Percentiles rank a stretch among this genome's conserved stretches.
Conservation (phyloP, 306 rosid genomes). For the Oemleria cerasiformis region DNA sequence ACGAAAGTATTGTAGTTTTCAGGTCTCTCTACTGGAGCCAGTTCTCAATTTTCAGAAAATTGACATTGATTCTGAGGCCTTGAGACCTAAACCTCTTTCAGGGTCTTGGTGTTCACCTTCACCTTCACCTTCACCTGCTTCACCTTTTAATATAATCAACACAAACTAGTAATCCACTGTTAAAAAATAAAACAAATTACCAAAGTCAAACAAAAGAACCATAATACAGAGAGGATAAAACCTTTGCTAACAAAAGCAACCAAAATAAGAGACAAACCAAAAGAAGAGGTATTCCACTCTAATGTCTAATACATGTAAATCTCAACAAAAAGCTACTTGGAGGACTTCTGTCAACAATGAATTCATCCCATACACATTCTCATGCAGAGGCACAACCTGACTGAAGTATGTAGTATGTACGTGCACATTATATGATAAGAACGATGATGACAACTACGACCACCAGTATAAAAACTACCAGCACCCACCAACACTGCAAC, state of each 20-base stretch:
- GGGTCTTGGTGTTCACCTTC: no score
- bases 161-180: neutral
- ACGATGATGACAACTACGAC: slow-evolving; percentile 41
- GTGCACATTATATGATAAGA: slow-evolving; percentile 40
- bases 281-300: slow-evolving; percentile 5
- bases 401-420: slow-evolving; percentile 3
- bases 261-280: neutral
- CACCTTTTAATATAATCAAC: neutral
- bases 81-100: no score
- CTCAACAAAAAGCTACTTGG: slow-evolving; percentile 7
- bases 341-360: neutral
- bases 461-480: slow-evolving; percentile 38
- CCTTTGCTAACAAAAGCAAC: neutral
- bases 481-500: slow-evolving; percentile 77
- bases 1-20: no score
- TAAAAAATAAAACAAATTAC: neutral
- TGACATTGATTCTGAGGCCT: no score
- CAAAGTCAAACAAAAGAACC: neutral
- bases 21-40: no score
- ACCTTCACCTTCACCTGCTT: neutral
- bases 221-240: neutral
- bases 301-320: neutral
- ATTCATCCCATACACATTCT: neutral
- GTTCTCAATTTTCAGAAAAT: no score
- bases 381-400: slow-evolving; percentile 11